phyloP scores from a whole-genome alignment of 2,329 filamentous ascomycete genomes.

The Grosmannia penicillata region DNA sequence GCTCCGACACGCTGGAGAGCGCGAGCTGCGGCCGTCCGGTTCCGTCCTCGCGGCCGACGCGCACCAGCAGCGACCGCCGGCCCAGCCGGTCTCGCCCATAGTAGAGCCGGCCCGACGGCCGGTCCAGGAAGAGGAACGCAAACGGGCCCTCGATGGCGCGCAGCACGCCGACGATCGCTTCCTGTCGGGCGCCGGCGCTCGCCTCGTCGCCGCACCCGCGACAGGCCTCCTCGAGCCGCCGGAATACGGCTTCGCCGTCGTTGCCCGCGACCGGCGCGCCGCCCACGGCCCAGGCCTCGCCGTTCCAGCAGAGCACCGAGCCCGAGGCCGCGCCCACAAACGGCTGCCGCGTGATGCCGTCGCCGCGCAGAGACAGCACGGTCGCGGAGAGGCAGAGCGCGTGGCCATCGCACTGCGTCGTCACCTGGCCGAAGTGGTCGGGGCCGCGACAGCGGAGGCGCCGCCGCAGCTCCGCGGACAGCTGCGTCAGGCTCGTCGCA shows the following conservation, averaged over 20 bases:
- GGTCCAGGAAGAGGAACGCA: conserved; percentile 75
- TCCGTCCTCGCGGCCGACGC: conserved; percentile 19
- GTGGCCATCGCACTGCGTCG: conserved; percentile 13
- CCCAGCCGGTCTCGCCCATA: conserved; percentile 83
- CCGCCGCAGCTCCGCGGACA: conserved; percentile 23
- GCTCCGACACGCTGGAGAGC: conserved; percentile 58
- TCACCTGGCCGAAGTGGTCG: conserved; percentile 35
- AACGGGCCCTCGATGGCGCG: conserved; percentile 65
- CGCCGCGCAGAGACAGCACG: conserved; percentile 78
- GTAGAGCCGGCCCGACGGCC: conserved; percentile 44
- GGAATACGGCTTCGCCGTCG: conserved; percentile 60
- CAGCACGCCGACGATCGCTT: conserved; percentile 28
- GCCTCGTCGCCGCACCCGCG: conserved; percentile 10
- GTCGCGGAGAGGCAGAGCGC: conserved; percentile 61
- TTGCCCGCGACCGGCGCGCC: conserved; percentile 50
- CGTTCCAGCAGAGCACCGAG: conserved; percentile 87
- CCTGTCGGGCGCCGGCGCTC: neutral
- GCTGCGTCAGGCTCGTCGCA: conserved; percentile 11
- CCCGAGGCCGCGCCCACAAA: conserved; percentile 39
- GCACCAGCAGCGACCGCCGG: conserved; percentile 62
- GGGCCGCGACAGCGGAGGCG: conserved; percentile 42
- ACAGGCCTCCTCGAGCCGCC: conserved; percentile 35
- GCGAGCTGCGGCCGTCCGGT: conserved; percentile 27
- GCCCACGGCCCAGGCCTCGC: conserved; percentile 75
- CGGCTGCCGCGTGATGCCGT: conserved; percentile 57